A percentile compares a stretch with the other conserved stretches of the same genome.
Evolutionary conservation across 352 stramenopile species (phyloP).

Genomic region (Aphanomyces cochlioides): DNA sequence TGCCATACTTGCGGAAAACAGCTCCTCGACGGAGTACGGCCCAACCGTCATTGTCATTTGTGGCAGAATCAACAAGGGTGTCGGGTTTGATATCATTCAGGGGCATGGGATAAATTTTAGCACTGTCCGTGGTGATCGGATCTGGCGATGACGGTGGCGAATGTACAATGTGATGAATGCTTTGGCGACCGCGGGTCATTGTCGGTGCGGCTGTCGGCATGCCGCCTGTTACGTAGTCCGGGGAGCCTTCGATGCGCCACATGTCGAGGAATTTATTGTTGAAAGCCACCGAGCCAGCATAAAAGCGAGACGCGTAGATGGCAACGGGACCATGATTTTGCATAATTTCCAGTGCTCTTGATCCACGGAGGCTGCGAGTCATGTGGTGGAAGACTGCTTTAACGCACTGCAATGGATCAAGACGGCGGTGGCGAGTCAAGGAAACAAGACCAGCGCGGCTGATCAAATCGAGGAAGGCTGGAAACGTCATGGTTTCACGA

Average conservation of each 20-base stretch:
- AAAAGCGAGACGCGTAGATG: slow-evolving; percentile 66
- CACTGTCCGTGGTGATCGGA: background rate
- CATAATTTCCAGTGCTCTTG: slow-evolving; percentile 59
- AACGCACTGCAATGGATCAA: slow-evolving; percentile 39
- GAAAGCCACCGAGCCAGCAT: slow-evolving; percentile 67
- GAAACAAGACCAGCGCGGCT: slow-evolving; percentile 52
- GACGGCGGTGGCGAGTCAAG: slow-evolving; percentile 43
- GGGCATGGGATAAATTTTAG: background rate
- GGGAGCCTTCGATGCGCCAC: slow-evolving; percentile 74
- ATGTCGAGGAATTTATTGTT: slow-evolving; percentile 78
- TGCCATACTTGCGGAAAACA: slow-evolving; percentile 72
- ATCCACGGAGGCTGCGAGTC: slow-evolving; percentile 58
- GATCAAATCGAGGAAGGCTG: slow-evolving; percentile 61
- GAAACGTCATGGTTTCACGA: slow-evolving; percentile 60
- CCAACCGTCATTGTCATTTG: background rate
- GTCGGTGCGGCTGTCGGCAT: background rate
- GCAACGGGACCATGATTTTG: slow-evolving; percentile 61
- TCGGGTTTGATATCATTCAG: background rate
- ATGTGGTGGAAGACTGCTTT: slow-evolving; percentile 76
- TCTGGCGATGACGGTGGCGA: background rate
- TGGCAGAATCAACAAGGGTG: background rate
- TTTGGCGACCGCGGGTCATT: slow-evolving; percentile 5
- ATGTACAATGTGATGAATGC: slow-evolving; percentile 20
- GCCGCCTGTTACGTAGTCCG: slow-evolving; percentile 56
- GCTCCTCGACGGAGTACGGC: slow-evolving; percentile 37